Conservation (phyloP, 768 basidiomycete species). For the Leucosporidium yakuticum region DNA sequence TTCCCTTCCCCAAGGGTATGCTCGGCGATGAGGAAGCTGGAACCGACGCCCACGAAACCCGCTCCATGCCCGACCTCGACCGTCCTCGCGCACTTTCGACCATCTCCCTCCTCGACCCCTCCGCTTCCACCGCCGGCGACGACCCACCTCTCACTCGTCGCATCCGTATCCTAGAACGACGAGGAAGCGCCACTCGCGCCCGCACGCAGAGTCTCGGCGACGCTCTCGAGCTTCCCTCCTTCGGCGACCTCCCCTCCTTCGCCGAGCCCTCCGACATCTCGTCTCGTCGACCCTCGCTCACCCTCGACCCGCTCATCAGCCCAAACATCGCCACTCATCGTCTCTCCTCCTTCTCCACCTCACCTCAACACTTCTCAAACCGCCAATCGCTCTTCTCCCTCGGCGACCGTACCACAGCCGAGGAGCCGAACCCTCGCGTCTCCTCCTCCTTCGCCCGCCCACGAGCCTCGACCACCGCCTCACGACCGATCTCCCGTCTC, state of each 20-base stretch:
- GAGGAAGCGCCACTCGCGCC: not conserved
- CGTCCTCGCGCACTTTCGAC: not conserved
- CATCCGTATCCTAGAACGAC: constrained; percentile 26
- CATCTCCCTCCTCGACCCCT: constrained; percentile 5
- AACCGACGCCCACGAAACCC: constrained; percentile 19
- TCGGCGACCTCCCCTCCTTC: constrained; percentile 6
- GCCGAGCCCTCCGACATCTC: not conserved
- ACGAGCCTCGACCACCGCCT: not conserved
- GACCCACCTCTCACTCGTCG: not conserved
- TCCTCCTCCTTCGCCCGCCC: not conserved
- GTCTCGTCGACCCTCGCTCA: not conserved
- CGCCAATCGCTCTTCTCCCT: not conserved
- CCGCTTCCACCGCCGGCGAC: not conserved
- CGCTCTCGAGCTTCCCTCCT: not conserved
- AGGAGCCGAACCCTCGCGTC: not conserved
- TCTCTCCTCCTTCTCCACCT: not conserved
- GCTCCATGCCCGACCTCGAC: constrained; percentile 23
- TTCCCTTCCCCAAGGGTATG: not conserved
- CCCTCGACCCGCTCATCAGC: not conserved
- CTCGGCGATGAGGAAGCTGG: not conserved
- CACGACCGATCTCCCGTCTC: not conserved
- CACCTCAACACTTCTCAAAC: not conserved
- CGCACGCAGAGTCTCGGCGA: constrained; percentile 13
- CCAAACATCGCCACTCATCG: not conserved
- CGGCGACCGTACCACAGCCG: not conserved